phyloP scores from a whole-genome alignment of 176 grass and related monocot species.

The Thinopyrum elongatum region DNA sequence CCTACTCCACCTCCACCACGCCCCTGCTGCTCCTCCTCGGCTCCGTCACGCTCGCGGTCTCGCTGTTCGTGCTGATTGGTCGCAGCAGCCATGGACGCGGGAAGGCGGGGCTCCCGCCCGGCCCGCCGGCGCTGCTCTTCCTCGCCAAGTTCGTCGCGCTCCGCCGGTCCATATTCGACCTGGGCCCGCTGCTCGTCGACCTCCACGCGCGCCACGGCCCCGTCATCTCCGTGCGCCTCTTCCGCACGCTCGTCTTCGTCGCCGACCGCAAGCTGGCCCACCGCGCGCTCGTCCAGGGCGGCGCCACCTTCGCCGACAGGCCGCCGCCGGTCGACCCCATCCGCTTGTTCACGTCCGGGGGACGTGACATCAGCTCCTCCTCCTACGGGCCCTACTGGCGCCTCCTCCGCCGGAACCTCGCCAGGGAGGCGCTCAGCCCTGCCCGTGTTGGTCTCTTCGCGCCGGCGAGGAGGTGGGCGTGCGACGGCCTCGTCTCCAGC shows the following conservation, averaged over 20 bases:
- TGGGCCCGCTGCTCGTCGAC: conserved; percentile 11
- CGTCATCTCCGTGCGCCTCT: neutral
- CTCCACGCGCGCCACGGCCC: conserved; percentile 15
- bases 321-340: neutral
- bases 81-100: neutral
- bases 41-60: neutral
- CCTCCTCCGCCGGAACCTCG: conserved; percentile 47
- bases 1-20: neutral
- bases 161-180: conserved; percentile 25
- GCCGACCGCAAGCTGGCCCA: conserved; percentile 36
- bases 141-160: conserved; percentile 18
- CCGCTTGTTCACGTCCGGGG: conserved; percentile 17
- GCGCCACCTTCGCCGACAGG: conserved; percentile 43
- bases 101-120: conserved; percentile 21
- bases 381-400: conserved; percentile 46
- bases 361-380: conserved; percentile 29
- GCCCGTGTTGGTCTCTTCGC: conserved; percentile 28
- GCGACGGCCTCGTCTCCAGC: conserved; percentile 34
- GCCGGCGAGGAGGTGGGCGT: conserved; percentile 12
- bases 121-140: conserved; percentile 27
- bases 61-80: neutral
- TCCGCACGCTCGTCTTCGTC: conserved; percentile 10
- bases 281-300: conserved; percentile 38
- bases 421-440: conserved; percentile 25
- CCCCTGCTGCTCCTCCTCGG: neutral